Conservation (phyloP, 116 monocot genomes). For the Zostera marina region DNA sequence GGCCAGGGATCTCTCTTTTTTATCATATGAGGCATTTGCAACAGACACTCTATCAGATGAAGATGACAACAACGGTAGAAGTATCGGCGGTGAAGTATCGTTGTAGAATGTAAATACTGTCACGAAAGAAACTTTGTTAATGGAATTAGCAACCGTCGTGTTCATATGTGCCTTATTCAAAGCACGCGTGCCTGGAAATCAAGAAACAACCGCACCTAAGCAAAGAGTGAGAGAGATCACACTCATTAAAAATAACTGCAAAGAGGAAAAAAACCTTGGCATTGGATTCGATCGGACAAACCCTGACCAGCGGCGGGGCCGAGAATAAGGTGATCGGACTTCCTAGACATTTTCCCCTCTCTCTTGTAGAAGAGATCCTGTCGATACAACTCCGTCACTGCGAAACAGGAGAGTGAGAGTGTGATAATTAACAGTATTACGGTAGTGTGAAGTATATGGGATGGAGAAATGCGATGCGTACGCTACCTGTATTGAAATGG, state of each 20-base stretch:
- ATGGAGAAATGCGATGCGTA: neutral
- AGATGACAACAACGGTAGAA: neutral
- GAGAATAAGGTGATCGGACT: conserved; percentile 43
- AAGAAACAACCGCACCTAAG: neutral
- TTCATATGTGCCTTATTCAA: conserved; percentile 22
- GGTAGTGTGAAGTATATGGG: neutral
- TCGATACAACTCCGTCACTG: conserved; percentile 40
- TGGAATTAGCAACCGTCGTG: conserved; percentile 4
- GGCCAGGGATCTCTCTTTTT: conserved; percentile 43
- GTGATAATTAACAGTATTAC: neutral
- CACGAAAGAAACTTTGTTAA: conserved; percentile 42
- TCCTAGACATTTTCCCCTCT: conserved; percentile 9
- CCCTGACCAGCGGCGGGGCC: conserved; percentile 69
- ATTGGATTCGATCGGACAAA: conserved; percentile 61
- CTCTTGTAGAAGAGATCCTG: conserved; percentile 3
- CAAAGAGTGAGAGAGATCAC: neutral
- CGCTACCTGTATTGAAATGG: conserved; percentile 16
- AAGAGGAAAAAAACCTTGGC: conserved; percentile 23
- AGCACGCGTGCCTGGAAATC: conserved; percentile 38
- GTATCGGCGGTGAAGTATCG: conserved; percentile 1
- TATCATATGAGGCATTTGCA: conserved; percentile 39
- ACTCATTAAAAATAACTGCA: neutral
- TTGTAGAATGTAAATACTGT: conserved; percentile 56
- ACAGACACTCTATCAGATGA: conserved; percentile 24
- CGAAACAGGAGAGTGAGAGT: conserved; percentile 2